Percentiles rank a stretch among this genome's conserved stretches.
These are phyloP conservation scores for Sporothrix humicola DNA, from an alignment of 2,329 filamentous ascomycete genomes.

Conservation along the genomic window DNA sequence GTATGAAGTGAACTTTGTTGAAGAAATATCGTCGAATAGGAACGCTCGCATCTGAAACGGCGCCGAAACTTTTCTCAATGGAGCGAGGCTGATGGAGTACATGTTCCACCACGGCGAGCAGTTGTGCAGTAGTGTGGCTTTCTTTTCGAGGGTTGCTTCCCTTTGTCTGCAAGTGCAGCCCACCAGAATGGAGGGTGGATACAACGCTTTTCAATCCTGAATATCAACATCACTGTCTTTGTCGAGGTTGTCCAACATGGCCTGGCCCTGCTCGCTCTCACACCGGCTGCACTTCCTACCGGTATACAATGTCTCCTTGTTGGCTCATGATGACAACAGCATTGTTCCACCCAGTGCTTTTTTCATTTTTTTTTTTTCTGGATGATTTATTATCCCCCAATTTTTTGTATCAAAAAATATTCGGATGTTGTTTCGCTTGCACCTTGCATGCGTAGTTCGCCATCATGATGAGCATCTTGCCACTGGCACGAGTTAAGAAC, in stretches of 20 bases:
- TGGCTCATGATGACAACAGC: not conserved
- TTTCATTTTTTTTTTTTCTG: not conserved
- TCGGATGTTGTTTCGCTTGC: not conserved
- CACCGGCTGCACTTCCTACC: slow-evolving; percentile 20
- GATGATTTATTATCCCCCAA: too few species aligned
- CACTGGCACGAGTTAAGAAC: not conserved
- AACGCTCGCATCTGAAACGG: slow-evolving; percentile 30
- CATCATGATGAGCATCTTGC: not conserved
- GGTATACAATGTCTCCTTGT: not conserved
- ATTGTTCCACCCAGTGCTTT: not conserved
- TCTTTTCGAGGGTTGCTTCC: not conserved
- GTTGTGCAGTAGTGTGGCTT: not conserved
- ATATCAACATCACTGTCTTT: not conserved
- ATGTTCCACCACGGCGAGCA: not conserved
- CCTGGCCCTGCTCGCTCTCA: slow-evolving; percentile 1
- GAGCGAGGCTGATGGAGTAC: slow-evolving; percentile 5
- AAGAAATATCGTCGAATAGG: slow-evolving; percentile 9
- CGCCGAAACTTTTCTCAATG: slow-evolving; percentile 26
- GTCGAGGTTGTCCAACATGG: not conserved
- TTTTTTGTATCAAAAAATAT: too few species aligned
- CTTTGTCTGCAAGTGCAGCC: too few species aligned
- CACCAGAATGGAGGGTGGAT: not conserved
- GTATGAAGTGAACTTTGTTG: too few species aligned
- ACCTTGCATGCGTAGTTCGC: not conserved
- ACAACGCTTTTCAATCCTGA: not conserved